Conservation (phyloP, 1,284 basidiomycete genomes). For the Afroboletus lepidellus region DNA sequence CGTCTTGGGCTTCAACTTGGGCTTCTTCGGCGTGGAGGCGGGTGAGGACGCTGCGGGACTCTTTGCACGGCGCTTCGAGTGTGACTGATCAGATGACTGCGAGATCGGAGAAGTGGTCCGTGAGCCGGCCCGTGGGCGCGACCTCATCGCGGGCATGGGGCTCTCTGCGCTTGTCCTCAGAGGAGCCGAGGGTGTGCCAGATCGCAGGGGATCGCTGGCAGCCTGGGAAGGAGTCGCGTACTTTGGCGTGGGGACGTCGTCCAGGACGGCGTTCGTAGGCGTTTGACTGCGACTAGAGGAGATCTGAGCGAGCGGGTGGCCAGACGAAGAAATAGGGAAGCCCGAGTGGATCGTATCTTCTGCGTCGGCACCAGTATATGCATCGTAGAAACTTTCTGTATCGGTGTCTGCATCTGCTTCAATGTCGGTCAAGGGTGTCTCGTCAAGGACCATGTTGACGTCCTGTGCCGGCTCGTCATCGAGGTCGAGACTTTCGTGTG, state of each 20-base stretch:
- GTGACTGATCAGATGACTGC: conserved; percentile 29
- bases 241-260: conserved; percentile 34
- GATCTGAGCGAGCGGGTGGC: conserved; percentile 1
- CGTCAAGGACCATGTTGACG: conserved; percentile 60
- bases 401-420: conserved; percentile 45
- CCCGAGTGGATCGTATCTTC: conserved; percentile 18
- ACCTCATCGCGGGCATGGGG: conserved; percentile 19
- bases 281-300: conserved; percentile 27
- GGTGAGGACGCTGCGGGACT: conserved; percentile 40
- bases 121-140: conserved; percentile 19
- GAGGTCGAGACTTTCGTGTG: conserved; percentile 62
- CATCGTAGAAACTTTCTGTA: conserved; percentile 28
- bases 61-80: conserved; percentile 43
- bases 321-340: conserved; percentile 8
- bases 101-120: conserved; percentile 28
- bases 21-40: conserved; percentile 38
- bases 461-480: conserved; percentile 53
- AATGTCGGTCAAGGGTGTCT: conserved; percentile 65
- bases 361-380: conserved; percentile 18
- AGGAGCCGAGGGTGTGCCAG: conserved; percentile 26
- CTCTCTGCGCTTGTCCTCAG: conserved; percentile 33
- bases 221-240: conserved; percentile 40
- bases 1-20: conserved; percentile 36
- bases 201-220: conserved; percentile 14
- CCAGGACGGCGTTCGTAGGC: conserved; percentile 18